Percentiles rank a stretch among this genome's conserved stretches.
Conservation (phyloP, 2,329 filamentous ascomycete genomes). For the Claviceps monticola region DNA sequence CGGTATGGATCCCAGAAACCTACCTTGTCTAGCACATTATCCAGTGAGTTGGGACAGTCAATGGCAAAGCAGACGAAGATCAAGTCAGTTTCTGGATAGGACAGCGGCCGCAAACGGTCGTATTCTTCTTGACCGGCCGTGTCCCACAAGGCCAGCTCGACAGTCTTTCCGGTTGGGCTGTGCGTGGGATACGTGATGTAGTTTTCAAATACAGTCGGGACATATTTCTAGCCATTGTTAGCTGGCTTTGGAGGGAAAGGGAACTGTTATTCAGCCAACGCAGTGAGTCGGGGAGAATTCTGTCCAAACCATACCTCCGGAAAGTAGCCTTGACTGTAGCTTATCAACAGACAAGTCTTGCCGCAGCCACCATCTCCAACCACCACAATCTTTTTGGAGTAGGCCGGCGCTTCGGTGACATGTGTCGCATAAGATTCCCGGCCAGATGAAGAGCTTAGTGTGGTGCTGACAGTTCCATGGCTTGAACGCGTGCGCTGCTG, state of each 20-base stretch:
- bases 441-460: constrained; percentile 60
- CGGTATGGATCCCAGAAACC: not conserved
- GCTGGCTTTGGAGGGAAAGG: not conserved
- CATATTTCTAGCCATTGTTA: constrained; percentile 70
- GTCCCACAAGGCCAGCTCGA: constrained; percentile 96
- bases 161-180: constrained; percentile 74
- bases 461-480: constrained; percentile 82
- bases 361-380: constrained; percentile 96
- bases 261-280: too few relatives aligned
- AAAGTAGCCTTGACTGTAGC: constrained; percentile 97
- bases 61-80: constrained; percentile 99
- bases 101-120: constrained; percentile 85
- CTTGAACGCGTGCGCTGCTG: constrained; percentile 54
- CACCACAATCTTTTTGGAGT: constrained; percentile 98
- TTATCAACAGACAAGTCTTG: constrained; percentile 96
- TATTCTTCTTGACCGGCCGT: constrained; percentile 98
- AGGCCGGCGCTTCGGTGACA: constrained; percentile 79
- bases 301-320: constrained; percentile 61
- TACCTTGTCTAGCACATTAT: constrained; percentile 99
- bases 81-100: constrained; percentile 94
- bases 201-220: constrained; percentile 98
- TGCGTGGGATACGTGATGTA: constrained; percentile 97
- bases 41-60: constrained; percentile 93
- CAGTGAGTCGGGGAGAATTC: too few relatives aligned
- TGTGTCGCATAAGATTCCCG: constrained; percentile 69